Evolutionary conservation across 2,329 filamentous ascomycete species (phyloP).

Genomic region (Sclerotinia subarctica): DNA sequence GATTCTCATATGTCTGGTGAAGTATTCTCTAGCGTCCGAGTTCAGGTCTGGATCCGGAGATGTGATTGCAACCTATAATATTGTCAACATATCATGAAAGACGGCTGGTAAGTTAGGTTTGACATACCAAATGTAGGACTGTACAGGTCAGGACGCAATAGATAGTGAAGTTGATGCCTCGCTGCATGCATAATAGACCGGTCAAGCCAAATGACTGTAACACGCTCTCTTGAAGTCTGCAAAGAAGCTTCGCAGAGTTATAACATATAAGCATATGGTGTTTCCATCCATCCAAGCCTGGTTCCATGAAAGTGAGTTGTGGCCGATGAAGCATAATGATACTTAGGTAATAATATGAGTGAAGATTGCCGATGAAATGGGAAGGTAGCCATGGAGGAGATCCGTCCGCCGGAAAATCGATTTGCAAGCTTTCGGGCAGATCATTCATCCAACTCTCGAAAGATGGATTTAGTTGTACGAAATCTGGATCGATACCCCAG

Average conservation of each 20-base stretch:
- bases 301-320: slow-evolving; percentile 75
- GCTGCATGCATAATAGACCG: slow-evolving; percentile 85
- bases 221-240: slow-evolving; percentile 81
- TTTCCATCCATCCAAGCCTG: slow-evolving; percentile 77
- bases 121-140: slow-evolving; percentile 83
- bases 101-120: not conserved
- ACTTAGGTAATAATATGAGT: slow-evolving; percentile 82
- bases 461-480: slow-evolving; percentile 74
- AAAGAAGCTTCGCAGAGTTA: slow-evolving; percentile 77
- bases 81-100: slow-evolving; percentile 20
- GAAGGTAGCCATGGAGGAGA: slow-evolving; percentile 81
- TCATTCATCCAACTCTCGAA: slow-evolving; percentile 73
- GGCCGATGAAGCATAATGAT: slow-evolving; percentile 86
- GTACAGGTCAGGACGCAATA: slow-evolving; percentile 89
- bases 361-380: slow-evolving; percentile 84
- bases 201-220: slow-evolving; percentile 71
- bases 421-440: slow-evolving; percentile 72
- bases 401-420: slow-evolving; percentile 74
- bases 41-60: slow-evolving; percentile 90
- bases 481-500: slow-evolving; percentile 83
- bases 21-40: slow-evolving; percentile 79
- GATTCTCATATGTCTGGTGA: slow-evolving; percentile 90
- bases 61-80: slow-evolving; percentile 75
- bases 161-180: slow-evolving; percentile 93
- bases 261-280: slow-evolving; percentile 85